A percentile compares a stretch with the other conserved stretches of the same genome.
Conservation (phyloP, 2,329 filamentous ascomycete species). For the Pyricularia pennisetigena region DNA sequence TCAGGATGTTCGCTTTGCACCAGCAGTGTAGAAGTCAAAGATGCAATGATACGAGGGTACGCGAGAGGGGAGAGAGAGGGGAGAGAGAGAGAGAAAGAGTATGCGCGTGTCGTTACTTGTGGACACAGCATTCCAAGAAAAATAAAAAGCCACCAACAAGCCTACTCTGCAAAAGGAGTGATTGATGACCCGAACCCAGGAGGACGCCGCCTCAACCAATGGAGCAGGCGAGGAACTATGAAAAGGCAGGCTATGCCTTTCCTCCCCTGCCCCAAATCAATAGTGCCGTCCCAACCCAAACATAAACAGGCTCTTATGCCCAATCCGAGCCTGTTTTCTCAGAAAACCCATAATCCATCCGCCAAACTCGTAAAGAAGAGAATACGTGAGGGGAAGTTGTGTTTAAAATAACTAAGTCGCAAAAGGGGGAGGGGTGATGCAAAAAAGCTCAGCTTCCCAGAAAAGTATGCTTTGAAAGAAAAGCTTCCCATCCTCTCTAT, state of each 20-base stretch:
- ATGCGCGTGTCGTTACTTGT: neutral
- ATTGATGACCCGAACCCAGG: neutral
- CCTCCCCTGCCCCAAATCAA: neutral
- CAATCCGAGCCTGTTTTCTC: neutral
- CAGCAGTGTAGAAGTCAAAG: neutral
- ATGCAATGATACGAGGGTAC: neutral
- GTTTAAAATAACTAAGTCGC: neutral
- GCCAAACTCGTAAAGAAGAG: neutral
- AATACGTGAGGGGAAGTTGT: neutral
- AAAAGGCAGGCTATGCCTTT: neutral
- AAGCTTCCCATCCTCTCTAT: neutral
- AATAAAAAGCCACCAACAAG: conserved; percentile 1
- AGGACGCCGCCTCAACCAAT: conserved; percentile 7
- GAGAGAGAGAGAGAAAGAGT: neutral
- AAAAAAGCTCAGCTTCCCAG: neutral
- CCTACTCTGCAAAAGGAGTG: neutral
- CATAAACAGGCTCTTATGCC: neutral
- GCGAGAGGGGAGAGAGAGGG: neutral
- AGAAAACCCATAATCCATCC: neutral
- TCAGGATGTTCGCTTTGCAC: neutral
- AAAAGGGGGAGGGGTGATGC: neutral
- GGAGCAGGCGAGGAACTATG: neutral
- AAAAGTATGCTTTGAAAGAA: neutral
- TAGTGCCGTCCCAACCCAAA: neutral
- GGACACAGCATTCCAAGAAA: neutral